phyloP scores from a whole-genome alignment of 495 filamentous ascomycete genomes.

The Penicillium canescens region DNA sequence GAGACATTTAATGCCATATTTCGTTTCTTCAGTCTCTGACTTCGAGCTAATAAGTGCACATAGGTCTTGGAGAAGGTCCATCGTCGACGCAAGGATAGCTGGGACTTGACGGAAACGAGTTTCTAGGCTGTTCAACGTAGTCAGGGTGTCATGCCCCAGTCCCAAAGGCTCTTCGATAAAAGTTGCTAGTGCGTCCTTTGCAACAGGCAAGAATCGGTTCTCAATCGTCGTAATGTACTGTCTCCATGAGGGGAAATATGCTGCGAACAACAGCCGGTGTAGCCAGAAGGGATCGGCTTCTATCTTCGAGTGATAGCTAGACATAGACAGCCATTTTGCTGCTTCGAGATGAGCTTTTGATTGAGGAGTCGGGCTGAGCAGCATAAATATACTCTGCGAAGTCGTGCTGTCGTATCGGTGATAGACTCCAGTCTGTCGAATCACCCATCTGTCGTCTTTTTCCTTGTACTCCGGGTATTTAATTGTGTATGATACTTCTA shows the following conservation, averaged over 20 bases:
- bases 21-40: neutral
- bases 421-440: constrained; percentile 47
- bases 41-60: constrained; percentile 1
- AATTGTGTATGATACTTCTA: constrained; percentile 42
- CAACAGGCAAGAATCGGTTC: constrained; percentile 31
- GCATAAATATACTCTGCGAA: constrained; percentile 29
- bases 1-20: neutral
- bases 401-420: constrained; percentile 33
- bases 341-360: constrained; percentile 23
- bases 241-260: constrained; percentile 41
- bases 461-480: constrained; percentile 42
- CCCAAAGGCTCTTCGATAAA: constrained; percentile 9
- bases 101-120: constrained; percentile 5
- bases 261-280: constrained; percentile 36
- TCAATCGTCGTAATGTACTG: constrained; percentile 38
- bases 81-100: constrained; percentile 19
- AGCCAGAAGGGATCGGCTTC: constrained; percentile 23
- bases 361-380: constrained; percentile 33
- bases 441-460: constrained; percentile 31
- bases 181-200: constrained; percentile 6
- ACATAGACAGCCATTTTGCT: constrained; percentile 20
- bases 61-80: constrained; percentile 27
- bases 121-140: constrained; percentile 3
- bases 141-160: neutral
- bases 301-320: neutral